Percentiles rank a stretch among this genome's conserved stretches.
These are phyloP conservation scores for Brasilioporus rufonigricans DNA, from an alignment of 768 basidiomycete species.

Conservation along the genomic window DNA sequence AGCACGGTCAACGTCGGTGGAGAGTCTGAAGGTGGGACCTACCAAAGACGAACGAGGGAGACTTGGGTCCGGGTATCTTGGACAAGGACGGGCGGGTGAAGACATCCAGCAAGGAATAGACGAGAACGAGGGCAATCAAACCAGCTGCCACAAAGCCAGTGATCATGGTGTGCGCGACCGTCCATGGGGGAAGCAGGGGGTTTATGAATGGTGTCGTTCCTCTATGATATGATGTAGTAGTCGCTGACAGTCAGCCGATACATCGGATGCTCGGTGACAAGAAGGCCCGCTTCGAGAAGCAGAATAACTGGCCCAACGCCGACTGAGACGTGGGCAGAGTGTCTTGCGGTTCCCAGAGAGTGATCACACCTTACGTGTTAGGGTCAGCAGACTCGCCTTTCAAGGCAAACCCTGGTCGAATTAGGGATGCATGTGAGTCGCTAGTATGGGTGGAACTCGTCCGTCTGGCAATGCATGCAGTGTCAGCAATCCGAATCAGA, in stretches of 20 bases:
- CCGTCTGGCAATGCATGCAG: not conserved
- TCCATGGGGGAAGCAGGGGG: not conserved
- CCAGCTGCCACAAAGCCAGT: not conserved
- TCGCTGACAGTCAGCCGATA: not conserved
- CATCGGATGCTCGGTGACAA: not conserved
- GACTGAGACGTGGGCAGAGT: not conserved
- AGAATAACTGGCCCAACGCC: not conserved
- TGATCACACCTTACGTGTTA: not conserved
- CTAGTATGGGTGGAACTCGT: not conserved
- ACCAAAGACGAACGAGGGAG: constrained; percentile 19
- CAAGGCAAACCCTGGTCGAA: not conserved
- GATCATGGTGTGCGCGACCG: constrained; percentile 9
- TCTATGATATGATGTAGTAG: not conserved
- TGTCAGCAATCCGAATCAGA: not conserved
- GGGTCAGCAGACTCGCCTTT: not conserved
- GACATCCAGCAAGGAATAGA: not conserved
- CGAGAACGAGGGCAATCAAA: constrained; percentile 6
- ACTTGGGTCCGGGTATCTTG: constrained; percentile 18
- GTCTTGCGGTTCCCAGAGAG: not conserved
- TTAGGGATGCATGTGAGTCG: not conserved
- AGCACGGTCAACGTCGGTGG: constrained; percentile 23
- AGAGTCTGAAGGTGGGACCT: not conserved
- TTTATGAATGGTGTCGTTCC: not conserved
- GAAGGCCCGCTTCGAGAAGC: not conserved
- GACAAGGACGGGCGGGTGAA: constrained; percentile 7